Evolutionary conservation across 768 basidiomycete genomes (phyloP).

Genomic region (Russula emetica): DNA sequence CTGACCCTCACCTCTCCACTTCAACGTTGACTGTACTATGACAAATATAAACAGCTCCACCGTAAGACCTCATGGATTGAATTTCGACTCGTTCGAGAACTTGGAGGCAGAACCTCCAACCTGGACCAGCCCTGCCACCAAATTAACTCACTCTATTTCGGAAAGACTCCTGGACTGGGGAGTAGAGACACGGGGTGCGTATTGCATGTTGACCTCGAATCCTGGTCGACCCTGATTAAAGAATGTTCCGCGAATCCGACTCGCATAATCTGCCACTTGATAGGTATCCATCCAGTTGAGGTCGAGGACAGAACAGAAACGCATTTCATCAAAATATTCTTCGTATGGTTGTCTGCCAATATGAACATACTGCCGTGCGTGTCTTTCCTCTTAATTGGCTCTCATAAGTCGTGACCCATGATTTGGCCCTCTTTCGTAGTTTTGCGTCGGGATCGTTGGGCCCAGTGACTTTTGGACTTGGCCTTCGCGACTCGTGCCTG

Average conservation of each 20-base stretch:
- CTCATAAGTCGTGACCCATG: background rate
- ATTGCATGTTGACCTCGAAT: background rate
- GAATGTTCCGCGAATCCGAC: background rate
- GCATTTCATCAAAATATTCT: slow-evolving; percentile 41
- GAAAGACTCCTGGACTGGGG: slow-evolving; percentile 34
- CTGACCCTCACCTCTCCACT: background rate
- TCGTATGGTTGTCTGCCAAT: slow-evolving; percentile 41
- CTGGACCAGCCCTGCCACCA: no score
- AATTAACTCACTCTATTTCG: background rate
- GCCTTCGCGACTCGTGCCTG: slow-evolving; percentile 43
- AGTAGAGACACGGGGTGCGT: slow-evolving; percentile 36
- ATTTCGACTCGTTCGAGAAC: no score
- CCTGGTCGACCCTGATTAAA: background rate
- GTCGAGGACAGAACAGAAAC: slow-evolving; percentile 36
- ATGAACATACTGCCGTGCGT: slow-evolving; percentile 41
- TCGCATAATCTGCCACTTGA: background rate
- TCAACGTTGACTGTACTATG: no score
- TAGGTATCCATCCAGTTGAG: slow-evolving; percentile 38
- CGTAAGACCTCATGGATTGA: background rate
- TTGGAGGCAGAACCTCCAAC: background rate
- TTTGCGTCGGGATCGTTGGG: slow-evolving; percentile 48
- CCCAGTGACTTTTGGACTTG: slow-evolving; percentile 42
- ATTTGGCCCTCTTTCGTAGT: slow-evolving; percentile 27
- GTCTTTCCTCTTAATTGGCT: background rate
- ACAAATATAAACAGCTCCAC: background rate